Evolutionary conservation across 2,329 filamentous ascomycete genomes (phyloP), one percentile per base, ranked within the genome.

Genomic region (Leptographium galeiforme): DNA sequence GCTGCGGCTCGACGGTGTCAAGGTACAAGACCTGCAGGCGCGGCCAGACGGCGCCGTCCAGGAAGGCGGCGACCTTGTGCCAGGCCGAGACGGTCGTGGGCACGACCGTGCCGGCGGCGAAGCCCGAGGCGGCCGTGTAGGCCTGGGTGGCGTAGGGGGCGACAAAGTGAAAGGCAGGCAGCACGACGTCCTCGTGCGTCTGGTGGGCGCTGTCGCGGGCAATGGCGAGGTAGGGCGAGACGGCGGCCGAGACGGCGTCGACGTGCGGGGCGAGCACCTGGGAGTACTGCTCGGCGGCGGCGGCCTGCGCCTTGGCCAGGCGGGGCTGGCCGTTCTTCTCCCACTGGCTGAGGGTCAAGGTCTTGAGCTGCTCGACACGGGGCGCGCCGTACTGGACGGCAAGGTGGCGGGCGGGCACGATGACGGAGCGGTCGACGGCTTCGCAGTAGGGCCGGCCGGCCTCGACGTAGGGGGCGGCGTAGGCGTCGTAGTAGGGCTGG

Each of bases 1-100:
- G 76, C 68, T 98, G 94, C 14, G 94, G 94, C 70, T 97, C 90
- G 4, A 98, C 90, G 61, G 95, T 95, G 63, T 95, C 84, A 12
- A 84, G 79, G 63, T 97, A 97, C 6, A 96, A 71, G 14, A 86
- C 76, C 32, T 85, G 81, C 12, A 96, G 58, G 58, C 85, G 84
- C 2, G 91, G 91, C 84, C 87, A 93, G 16, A 97, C 72, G 2
- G 82, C 84, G 48, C 80, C 79, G 55, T 89, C 80, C 38, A 94
- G 70, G 63, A 96, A 91, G 13, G 77, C 70, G 55, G 81, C 79
- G 0, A 79, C 78, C 55, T 81, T 81, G 53, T 81, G 81, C 76
- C 85, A 88, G 4, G 79, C 79, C 73, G 81, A 87, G 54, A 80
- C 76, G 7, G 79, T 77, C 48, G 85, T 81, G 1, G 91, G 91